Evolutionary conservation across 169 alveolate species (phyloP), one percentile per base, ranked within the genome.

Genomic region (Cryptosporidium viatorum): DNA sequence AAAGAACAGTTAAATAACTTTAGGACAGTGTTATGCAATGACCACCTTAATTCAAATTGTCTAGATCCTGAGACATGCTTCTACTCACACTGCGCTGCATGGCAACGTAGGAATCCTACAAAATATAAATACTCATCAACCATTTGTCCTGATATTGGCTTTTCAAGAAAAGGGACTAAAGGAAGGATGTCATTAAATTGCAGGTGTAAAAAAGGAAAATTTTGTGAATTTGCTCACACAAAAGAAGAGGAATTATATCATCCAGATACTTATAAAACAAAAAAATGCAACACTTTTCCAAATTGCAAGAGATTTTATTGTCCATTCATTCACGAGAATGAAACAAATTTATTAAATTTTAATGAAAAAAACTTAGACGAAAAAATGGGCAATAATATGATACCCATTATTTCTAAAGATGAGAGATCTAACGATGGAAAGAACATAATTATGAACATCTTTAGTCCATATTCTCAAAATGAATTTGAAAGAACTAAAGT

Each of bases 231-330:
- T 41, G 89, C 89, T 1, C 89, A 80, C 23, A 80, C 89, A 39
- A 80, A 80, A 31, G 89, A 80, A 39, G 89, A 80, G 41, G 89
- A 80, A 43, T 43, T 80, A 23, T 80, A 80, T 80, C 89, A 80
- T 29, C 89, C 89, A 39, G 75, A 80, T 14, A 21, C 73, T 2
- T 80, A 80, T 59, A 80, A 80, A 62, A 80, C 71, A 23, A 80
- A 80, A 58, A 80, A 41, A 14, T 80, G 89, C n/a, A 80, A 80
- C 21, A 21, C 89, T 0, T 80, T 26, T 31, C 89, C 89, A 21
- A 65, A 80, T 29, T 80, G 89, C 55, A 80, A 80, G 35, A 80
- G 89, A 67, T 80, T 26, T 21, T 80, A 80, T 80, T 80, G 89
- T 29, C 89, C 89, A 31, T 80, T 80, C 21, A 62, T 65, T 26